Conservation (phyloP, 768 basidiomycete species). For the Mycena chlorophos region DNA sequence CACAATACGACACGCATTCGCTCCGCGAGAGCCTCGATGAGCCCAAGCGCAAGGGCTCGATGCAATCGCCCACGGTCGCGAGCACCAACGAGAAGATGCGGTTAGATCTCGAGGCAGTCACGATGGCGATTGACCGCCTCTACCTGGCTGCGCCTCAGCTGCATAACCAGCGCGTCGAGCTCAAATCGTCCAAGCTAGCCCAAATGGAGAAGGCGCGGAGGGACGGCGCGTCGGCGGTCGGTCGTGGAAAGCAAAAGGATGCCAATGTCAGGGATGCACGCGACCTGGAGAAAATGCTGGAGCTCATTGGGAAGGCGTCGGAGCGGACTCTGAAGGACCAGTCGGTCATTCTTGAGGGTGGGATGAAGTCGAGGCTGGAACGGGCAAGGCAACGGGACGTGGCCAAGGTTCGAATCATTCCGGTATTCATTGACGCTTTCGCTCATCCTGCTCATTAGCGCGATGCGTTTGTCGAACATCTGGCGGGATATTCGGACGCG, state of each 20-base stretch:
- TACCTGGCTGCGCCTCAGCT: constrained; percentile 86
- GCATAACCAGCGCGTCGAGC: constrained; percentile 90
- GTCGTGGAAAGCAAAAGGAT: constrained; percentile 47
- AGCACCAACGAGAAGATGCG: constrained; percentile 73
- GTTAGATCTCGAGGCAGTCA: constrained; percentile 81
- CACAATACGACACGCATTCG: constrained; percentile 51
- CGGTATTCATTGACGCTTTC: background rate
- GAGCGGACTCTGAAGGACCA: constrained; percentile 69
- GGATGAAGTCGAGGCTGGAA: constrained; percentile 55
- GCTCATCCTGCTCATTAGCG: constrained; percentile 44
- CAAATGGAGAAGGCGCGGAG: constrained; percentile 72
- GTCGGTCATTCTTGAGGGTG: constrained; percentile 64
- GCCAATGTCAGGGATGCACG: constrained; percentile 34
- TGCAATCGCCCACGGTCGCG: constrained; percentile 27
- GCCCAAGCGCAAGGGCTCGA: constrained; percentile 31
- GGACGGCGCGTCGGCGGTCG: constrained; percentile 34
- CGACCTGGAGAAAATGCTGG: constrained; percentile 73
- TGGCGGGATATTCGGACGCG: constrained; percentile 68
- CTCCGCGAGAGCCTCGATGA: constrained; percentile 39
- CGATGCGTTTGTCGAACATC: constrained; percentile 72
- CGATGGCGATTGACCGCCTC: constrained; percentile 86
- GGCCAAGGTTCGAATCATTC: constrained; percentile 52
- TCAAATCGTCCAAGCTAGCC: constrained; percentile 66
- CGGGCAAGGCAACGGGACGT: constrained; percentile 57
- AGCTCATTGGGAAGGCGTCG: constrained; percentile 69